Evolutionary conservation across 2,329 filamentous ascomycete genomes (phyloP), one percentile per base, ranked within the genome.

Genomic region (Talaromyces sp.): DNA sequence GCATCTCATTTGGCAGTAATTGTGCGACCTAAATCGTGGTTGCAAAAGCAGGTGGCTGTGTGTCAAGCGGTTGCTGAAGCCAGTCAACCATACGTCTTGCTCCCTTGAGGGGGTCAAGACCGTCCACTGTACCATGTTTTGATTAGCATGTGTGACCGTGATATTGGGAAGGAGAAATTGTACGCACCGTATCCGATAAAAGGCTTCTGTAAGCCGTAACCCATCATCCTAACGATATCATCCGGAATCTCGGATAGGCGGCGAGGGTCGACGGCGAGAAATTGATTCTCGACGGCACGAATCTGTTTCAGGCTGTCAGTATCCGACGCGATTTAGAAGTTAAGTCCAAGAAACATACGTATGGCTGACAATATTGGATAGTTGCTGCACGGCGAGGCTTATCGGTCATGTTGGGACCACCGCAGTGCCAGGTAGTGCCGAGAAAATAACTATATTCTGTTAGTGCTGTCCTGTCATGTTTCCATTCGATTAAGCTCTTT

Each of bases 351-450:
- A 22, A 22, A 49, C 68, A 35, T 59, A 69, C 68, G 60, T 72
- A 83, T 5, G 77, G 77, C 67, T 79, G 76, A 65, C 76, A 80
- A 69, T 78, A 80, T 69, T 79, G 77, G n/a, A 78, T 73, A 14
- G 77, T 80, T 50, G 76, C 68, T 50, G 76, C 77, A 43, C 73
- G 67, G 27, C 78, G 70, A n/a, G 70, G 70, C 35, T 62, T 66
- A 27, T 69, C 60, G 14, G 74, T 73, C 6, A 65, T 68, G 56
- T 79, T 80, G 22, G 70, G 67, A n/a, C 78, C 77, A 8, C 77
- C 78, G 24, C 75, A 74, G 65, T 80, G 78, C 75, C 75, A 79
- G 7, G 77, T 68, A 10, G 75, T 79, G 19, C 73, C 73, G 14
- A 77, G 63, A 61, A 76, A 75, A 54, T 57, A 64, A 33, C 62